These are phyloP conservation scores for Podospora sp. DNA, from an alignment of 495 filamentous ascomycete genomes.

Conservation along the genomic window DNA sequence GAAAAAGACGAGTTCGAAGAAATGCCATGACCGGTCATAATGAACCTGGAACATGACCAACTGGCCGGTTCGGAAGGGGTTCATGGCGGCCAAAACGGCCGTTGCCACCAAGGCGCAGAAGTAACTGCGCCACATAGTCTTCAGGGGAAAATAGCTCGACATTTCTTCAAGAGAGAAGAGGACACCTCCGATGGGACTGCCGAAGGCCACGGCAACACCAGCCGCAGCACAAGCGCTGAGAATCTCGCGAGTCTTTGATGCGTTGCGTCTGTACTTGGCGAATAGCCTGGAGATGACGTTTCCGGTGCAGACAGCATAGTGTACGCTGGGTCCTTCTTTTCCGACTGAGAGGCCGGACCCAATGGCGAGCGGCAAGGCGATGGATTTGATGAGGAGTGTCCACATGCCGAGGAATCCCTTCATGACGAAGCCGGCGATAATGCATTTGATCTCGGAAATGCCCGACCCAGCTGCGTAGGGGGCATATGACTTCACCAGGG, in stretches of 20 bases:
- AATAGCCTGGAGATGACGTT: constrained; percentile 96
- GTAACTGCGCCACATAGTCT: constrained; percentile 97
- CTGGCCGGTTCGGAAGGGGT: constrained; percentile 96
- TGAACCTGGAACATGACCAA: constrained; percentile 98
- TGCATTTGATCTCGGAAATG: constrained; percentile 99
- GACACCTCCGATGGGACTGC: constrained; percentile 95
- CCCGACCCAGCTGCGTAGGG: constrained; percentile 97
- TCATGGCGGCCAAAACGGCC: constrained; percentile 91
- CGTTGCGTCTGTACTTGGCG: constrained; percentile 88
- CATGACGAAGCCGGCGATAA: constrained; percentile 99
- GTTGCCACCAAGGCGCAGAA: constrained; percentile 98
- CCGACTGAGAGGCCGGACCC: constrained; percentile 93
- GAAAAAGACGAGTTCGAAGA: constrained; percentile 94
- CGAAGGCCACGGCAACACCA: constrained; percentile 95
- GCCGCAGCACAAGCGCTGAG: constrained; percentile 92
- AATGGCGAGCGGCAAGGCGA: constrained; percentile 88
- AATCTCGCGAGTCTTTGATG: constrained; percentile 93
- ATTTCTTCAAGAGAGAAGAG: constrained; percentile 98
- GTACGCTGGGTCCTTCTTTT: constrained; percentile 96
- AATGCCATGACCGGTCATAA: constrained; percentile 97
- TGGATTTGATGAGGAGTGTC: constrained; percentile 93
- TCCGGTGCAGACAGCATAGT: constrained; percentile 96
- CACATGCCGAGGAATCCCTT: constrained; percentile 93
- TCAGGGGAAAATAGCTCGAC: constrained; percentile 96
- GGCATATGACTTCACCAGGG: constrained; percentile 87